A percentile compares a stretch with the other conserved stretches of the same genome.
Evolutionary conservation across 148 eudicot species (phyloP).

Genomic region (Camellia sinensis): DNA sequence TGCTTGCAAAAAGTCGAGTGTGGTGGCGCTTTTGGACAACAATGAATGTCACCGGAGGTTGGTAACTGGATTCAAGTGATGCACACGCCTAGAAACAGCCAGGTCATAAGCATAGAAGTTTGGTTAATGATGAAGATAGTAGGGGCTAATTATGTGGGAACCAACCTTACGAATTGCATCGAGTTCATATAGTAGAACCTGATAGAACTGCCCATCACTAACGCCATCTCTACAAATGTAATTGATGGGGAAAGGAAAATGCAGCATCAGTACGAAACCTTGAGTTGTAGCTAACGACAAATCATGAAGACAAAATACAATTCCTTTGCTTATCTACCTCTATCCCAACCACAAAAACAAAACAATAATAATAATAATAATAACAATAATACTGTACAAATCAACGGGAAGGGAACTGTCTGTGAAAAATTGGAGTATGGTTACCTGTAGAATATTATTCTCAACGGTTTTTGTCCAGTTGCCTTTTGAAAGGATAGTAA

Average conservation of each 20-base stretch:
- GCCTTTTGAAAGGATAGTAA: constrained; percentile 74
- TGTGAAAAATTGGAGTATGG: not conserved
- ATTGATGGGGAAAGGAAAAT: not conserved
- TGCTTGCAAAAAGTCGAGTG: constrained; percentile 74
- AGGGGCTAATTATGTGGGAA: not conserved
- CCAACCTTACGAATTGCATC: constrained; percentile 93
- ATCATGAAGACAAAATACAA: not conserved
- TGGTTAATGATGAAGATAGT: not conserved
- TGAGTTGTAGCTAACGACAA: not conserved
- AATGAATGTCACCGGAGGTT: constrained; percentile 85
- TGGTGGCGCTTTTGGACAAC: constrained; percentile 96
- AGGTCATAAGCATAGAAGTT: not conserved
- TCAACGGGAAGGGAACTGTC: not conserved
- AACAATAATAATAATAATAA: not conserved
- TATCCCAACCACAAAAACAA: not conserved
- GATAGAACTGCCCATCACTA: constrained; percentile 93
- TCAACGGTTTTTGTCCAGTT: constrained; percentile 66
- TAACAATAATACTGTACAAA: not conserved
- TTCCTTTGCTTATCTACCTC: not conserved
- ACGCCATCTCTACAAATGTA: constrained; percentile 72
- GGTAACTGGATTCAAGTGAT: constrained; percentile 75
- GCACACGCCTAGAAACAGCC: constrained; percentile 68
- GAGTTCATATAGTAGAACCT: constrained; percentile 81
- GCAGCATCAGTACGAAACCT: not conserved
- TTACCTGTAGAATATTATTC: constrained; percentile 93